Evolutionary conservation across 2,329 filamentous ascomycete genomes (phyloP).

Genomic region (Ceratocystis colombiana): DNA sequence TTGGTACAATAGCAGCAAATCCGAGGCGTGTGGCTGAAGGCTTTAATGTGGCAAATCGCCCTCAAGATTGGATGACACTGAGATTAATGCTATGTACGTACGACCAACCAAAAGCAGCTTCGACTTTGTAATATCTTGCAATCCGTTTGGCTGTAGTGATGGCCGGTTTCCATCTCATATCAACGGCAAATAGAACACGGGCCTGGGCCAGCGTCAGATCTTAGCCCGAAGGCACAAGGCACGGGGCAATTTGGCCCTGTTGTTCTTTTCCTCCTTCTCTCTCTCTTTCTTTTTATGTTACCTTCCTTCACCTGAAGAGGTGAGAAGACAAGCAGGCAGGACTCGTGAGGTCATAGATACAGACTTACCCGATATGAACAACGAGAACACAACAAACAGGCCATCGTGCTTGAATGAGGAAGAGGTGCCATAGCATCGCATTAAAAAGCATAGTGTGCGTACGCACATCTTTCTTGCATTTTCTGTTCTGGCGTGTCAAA

Average conservation of each 20-base stretch:
- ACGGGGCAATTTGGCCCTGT: background rate
- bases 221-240: background rate
- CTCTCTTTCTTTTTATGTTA: background rate
- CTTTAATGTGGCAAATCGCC: background rate
- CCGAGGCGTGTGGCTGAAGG: background rate
- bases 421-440: background rate
- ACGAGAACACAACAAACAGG: background rate
- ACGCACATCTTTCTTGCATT: background rate
- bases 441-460: background rate
- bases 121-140: background rate
- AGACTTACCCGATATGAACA: background rate
- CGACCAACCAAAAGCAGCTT: background rate
- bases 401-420: background rate
- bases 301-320: constrained; percentile 6
- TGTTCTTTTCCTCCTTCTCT: background rate
- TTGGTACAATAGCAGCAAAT: background rate
- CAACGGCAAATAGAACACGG: constrained; percentile 11
- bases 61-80: constrained; percentile 1
- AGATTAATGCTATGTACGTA: background rate
- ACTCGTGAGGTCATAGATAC: background rate
- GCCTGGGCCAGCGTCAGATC: background rate
- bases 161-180: constrained; percentile 11
- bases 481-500: background rate
- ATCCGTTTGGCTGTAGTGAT: background rate
- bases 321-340: background rate